A percentile compares a stretch with the other conserved stretches of the same genome.
These are phyloP conservation scores for Meyerozyma smithsonii DNA, from an alignment of 1,139 yeast species.

Conservation along the genomic window DNA sequence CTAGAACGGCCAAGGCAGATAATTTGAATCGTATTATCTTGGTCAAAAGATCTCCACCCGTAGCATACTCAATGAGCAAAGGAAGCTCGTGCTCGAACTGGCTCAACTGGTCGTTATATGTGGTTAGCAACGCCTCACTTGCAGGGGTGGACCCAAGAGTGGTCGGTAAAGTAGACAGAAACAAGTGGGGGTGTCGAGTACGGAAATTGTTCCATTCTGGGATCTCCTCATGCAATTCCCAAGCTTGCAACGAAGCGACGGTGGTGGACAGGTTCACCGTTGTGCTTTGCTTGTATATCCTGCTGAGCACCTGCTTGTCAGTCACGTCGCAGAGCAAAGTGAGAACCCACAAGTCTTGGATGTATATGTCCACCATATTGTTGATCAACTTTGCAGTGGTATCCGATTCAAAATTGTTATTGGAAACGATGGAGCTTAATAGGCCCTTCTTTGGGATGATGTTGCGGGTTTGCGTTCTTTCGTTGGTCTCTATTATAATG, in stretches of 20 bases:
- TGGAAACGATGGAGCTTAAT: neutral
- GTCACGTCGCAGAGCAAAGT: neutral
- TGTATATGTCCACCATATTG: neutral
- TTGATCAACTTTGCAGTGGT: neutral
- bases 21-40: neutral
- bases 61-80: neutral
- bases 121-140: neutral
- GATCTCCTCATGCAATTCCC: neutral
- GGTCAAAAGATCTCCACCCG: neutral
- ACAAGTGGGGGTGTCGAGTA: neutral
- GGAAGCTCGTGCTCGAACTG: neutral
- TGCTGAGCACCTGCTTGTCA: neutral
- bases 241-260: neutral
- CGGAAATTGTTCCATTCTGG: conserved; percentile 1
- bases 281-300: neutral
- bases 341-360: conserved; percentile 1
- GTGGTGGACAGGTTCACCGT: neutral
- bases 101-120: neutral
- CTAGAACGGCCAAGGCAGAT: neutral
- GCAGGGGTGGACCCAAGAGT: no score
- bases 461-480: neutral
- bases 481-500: conserved; percentile 1
- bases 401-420: neutral
- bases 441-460: neutral
- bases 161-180: no score